Base-by-base conservation (phyloP, 306 rosid species). In the Quercus parvula region DNA sequence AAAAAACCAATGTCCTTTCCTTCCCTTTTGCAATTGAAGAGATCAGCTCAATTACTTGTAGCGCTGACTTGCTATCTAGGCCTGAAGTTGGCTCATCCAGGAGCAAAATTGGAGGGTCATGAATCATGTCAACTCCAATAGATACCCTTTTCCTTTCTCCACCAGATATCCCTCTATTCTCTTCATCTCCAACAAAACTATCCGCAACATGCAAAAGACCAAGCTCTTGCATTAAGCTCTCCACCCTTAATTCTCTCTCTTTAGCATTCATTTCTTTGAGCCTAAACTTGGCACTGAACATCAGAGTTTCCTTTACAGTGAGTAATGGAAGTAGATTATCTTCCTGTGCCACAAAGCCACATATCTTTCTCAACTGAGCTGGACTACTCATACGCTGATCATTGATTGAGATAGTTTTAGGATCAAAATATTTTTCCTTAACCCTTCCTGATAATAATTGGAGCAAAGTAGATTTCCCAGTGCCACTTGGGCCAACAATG, bases 51-150 rank as follows among this genome's bases (percentile, higher is more conserved):
- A 91, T 84, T 6, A 94, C 93, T 81, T 92, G 88, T 44, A 88
- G 84, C 6, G 92, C 90, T 0, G 87, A 88, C 28, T 82, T 70
- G 82, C 95, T 91, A 52, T 94, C 98, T 17, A 94, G 86, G 31
- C 97, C 95, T 25, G 97, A 91, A 44, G 98, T 91, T 76, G 98
- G 97, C 24, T 94, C 98, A 87, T 94, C 97, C 6, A 94, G 85
- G 61, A 94, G 81, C 61, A 94, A 75, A 87, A 94, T 85, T 56
- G 88, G 84, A 49, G 98, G 97, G 20, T 94, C 87, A 59, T 91
- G 93, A 78, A 94, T 91, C 91, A 94, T 90, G 27, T 94, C 98
- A 66, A 94, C 90, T 8, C 95, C 97, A 64, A 94, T 94, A 19
- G 98, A 94, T 2, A 91, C 98, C 84, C 97, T 89, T 84, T 91